Base-by-base conservation (phyloP, 345 rosid species). In the Streptanthus diversifolius region DNA sequence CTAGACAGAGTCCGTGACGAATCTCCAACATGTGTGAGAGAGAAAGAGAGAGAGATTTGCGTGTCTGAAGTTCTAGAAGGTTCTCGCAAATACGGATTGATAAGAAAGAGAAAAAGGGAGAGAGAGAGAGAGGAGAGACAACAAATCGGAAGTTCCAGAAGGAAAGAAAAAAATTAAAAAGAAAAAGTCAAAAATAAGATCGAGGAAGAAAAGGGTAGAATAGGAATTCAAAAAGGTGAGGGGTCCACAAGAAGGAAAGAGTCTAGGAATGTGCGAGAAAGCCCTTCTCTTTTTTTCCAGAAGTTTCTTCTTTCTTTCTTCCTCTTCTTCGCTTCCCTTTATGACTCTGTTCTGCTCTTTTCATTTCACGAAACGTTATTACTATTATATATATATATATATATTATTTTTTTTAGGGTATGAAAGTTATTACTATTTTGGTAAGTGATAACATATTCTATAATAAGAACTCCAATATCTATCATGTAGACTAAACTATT, bases 41-140 rank as follows among this genome's bases (percentile, higher is more conserved):
- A 53, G 3, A 63, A 24, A 19, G 37, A 47, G 49, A 43, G 37
- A 53, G 48, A 54, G 44, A 63, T n/a, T 40, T 8, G 27, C 57
- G 57, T 49, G 44, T 32, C 18, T 8, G 52, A 61, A 70, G 69
- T 68, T 91, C 97, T 88, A 91, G 97, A 95, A 95, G 77, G 81
- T 91, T 93, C 96, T 29, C 74, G 79, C 74, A 70, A 73, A 77
- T 24, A 87, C 70, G 67, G 59, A 80, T 72, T 77, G 83, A 83
- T 80, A 81, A 85, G 79, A 77, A 43, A 32, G 55, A 53, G 36
- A 27, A 44, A 15, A 14, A 13, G 2, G 44, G 30, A 55, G 72
- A 45, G 64, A 43, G 68, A 48, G 61, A 52, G 36, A 57, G 73
- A n/a, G n/a, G n/a, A n/a, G n/a, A n/a, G n/a, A n/a, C n/a, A n/a